Base-by-base conservation (phyloP, 2,329 filamentous ascomycete species). In the Fusarium sp. region DNA sequence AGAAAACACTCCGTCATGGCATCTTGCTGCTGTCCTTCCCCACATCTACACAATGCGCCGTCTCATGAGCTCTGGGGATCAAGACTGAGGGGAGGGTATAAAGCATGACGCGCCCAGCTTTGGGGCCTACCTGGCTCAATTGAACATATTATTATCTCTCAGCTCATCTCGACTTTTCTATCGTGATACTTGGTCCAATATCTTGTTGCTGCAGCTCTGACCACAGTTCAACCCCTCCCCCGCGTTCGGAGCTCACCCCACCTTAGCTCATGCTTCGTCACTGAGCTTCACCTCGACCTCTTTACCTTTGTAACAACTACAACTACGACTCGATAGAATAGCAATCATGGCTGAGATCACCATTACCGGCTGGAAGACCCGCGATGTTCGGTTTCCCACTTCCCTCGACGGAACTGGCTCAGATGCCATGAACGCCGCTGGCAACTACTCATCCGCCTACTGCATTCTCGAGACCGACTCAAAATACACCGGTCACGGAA, bases 401-500 rank as follows among this genome's bases (percentile, higher is more conserved):
- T 98, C 95, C 45, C 91, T 98, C 71, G 95, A 97, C 85, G 97
- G 96, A 86, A 97, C 95, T n/a, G 95, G 95, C 79, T 97, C 94
- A 10, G 95, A 98, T 89, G 95, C 95, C 80, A 98, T 98, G 95
- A 98, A 98, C 81, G 93, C 94, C 4, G 95, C 95, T 3, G 94
- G 95, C 71, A 95, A 98, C 84, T 98, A 98, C 85, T 97, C 95
- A 2, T 89, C 95, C 14, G 95, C 95, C n/a, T 98, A 98, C 87
- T 97, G 95, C 83, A 96, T 98, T 79, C 86, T 98, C 58, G 86
- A 94, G 81, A 98, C 95, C 0, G 93, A 97, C 81, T 92, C 93
- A 1, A 81, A 88, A 13, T 89, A 89, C 80, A 88, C 88, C 2
- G 94, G 94, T 16, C 94, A 97, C 80, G 94, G 94, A 79, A 96